A percentile compares a stretch with the other conserved stretches of the same genome.
phyloP scores from a whole-genome alignment of 306 rosid genomes.

The Crataegus laevigata region DNA sequence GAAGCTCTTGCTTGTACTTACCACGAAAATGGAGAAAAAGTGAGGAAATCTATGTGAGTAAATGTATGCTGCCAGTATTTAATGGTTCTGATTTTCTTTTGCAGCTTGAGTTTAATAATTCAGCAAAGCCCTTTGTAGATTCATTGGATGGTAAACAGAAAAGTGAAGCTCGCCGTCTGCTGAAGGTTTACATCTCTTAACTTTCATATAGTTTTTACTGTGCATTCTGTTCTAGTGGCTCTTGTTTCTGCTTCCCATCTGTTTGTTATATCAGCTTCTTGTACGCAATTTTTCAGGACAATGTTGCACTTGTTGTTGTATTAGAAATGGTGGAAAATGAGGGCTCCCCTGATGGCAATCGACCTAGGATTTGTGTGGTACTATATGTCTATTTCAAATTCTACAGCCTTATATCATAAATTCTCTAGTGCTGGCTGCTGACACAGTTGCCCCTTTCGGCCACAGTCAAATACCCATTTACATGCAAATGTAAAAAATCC shows the following conservation, averaged over 20 bases:
- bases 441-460: background rate
- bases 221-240: background rate
- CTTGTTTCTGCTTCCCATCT: background rate
- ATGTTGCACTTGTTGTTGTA: constrained; percentile 22
- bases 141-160: constrained; percentile 1
- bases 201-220: background rate
- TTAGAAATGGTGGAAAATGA: constrained; percentile 11
- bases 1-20: background rate
- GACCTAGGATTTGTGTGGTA: constrained; percentile 30
- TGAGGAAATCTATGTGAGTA: background rate
- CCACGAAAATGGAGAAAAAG: background rate
- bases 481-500: background rate
- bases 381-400: background rate
- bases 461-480: constrained; percentile 34
- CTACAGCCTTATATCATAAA: background rate
- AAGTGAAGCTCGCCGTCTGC: background rate
- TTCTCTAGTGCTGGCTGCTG: background rate
- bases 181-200: constrained; percentile 8
- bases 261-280: no score
- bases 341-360: background rate
- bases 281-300: constrained; percentile 11
- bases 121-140: constrained; percentile 2
- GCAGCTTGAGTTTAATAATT: constrained; percentile 19
- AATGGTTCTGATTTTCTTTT: constrained; percentile 5
- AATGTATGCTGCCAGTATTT: background rate